These are phyloP conservation scores for Fragaria iinumae DNA, from an alignment of 306 rosid genomes.

Conservation along the genomic window DNA sequence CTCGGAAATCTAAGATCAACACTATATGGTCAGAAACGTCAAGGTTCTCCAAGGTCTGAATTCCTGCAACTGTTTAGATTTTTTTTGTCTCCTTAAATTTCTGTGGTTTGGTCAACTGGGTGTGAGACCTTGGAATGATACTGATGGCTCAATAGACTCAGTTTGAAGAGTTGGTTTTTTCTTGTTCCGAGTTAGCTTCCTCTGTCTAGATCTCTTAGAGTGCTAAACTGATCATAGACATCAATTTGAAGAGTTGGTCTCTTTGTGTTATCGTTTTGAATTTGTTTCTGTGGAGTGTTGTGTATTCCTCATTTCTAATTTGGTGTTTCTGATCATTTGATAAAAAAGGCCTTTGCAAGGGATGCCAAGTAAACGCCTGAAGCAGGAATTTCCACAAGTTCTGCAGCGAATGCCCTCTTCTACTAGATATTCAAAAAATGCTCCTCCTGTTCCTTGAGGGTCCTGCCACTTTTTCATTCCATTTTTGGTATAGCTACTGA, in stretches of 20 bases:
- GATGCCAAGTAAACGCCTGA: constrained; percentile 68
- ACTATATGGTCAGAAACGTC: constrained; percentile 59
- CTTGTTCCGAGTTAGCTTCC: background rate
- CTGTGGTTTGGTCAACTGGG: background rate
- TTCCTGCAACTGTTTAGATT: constrained; percentile 5
- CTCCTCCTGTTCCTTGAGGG: constrained; percentile 81
- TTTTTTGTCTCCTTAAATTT: background rate
- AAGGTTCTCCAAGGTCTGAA: constrained; percentile 75
- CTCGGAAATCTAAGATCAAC: constrained; percentile 69
- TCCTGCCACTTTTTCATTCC: constrained; percentile 28
- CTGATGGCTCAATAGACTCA: background rate
- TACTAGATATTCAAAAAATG: constrained; percentile 76
- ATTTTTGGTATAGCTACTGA: constrained; percentile 34
- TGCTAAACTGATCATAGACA: too few species aligned
- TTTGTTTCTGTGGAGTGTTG: background rate
- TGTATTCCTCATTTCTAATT: constrained; percentile 14
- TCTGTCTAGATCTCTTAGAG: background rate
- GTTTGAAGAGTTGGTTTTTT: too few species aligned
- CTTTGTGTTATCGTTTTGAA: background rate
- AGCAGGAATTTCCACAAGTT: constrained; percentile 71
- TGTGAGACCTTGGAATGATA: background rate
- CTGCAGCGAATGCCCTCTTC: constrained; percentile 71
- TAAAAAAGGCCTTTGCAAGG: constrained; percentile 58
- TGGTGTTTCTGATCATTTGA: constrained; percentile 15
- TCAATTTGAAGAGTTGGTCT: background rate